A percentile compares a stretch with the other conserved stretches of the same genome.
These are phyloP conservation scores for Pseudocercospora musae DNA, from an alignment of 2,329 filamentous ascomycete species.

Conservation along the genomic window DNA sequence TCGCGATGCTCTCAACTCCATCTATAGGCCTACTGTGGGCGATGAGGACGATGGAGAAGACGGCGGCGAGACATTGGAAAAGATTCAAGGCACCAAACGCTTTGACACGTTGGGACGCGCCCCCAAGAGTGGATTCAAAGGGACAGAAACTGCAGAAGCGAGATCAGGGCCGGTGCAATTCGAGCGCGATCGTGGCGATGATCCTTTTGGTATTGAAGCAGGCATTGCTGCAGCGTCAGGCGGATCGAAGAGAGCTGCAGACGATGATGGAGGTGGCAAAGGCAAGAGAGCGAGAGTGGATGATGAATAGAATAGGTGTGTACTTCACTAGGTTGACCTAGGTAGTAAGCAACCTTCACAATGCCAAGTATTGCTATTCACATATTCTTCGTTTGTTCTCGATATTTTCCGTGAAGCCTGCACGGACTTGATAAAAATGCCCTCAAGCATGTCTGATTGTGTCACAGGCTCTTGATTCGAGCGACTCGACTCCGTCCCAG, in stretches of 20 bases:
- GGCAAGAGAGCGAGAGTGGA: slow-evolving; percentile 76
- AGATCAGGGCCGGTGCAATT: slow-evolving; percentile 94
- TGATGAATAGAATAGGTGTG: slow-evolving; percentile 51
- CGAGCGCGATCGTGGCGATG: slow-evolving; percentile 72
- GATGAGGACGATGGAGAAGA: slow-evolving; percentile 68
- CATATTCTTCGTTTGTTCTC: not conserved
- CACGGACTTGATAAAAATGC: not conserved
- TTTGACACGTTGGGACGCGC: slow-evolving; percentile 87
- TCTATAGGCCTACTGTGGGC: slow-evolving; percentile 76
- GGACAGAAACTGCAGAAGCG: slow-evolving; percentile 75
- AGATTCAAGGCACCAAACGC: slow-evolving; percentile 78
- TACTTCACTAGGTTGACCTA: not conserved
- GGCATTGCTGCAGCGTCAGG: slow-evolving; percentile 78
- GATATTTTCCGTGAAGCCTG: not conserved
- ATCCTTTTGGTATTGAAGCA: slow-evolving; percentile 92
- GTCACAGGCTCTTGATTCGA: not conserved
- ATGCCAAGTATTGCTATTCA: not conserved
- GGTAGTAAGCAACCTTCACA: not conserved
- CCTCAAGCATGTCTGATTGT: not conserved
- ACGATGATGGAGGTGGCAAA: slow-evolving; percentile 58
- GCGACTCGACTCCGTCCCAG: not conserved
- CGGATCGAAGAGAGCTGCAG: slow-evolving; percentile 66
- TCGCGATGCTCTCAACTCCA: slow-evolving; percentile 89
- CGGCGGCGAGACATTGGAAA: slow-evolving; percentile 76
- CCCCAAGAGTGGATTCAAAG: slow-evolving; percentile 77